Base-by-base conservation (phyloP, 768 basidiomycete species). In the Gelatoporia subvermispora region DNA sequence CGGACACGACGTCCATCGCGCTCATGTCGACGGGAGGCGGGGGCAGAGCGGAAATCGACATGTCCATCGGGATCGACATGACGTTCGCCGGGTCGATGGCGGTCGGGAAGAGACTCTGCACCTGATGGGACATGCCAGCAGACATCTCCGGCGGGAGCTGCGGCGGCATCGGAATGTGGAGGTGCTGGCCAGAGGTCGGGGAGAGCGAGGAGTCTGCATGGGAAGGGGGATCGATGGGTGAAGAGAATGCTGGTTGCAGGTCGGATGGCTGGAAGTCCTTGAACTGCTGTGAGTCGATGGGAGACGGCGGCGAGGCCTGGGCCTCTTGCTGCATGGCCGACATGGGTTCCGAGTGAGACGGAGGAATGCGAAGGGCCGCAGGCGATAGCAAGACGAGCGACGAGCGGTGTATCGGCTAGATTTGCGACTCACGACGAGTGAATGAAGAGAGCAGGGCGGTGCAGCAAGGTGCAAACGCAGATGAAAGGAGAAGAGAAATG, bases 1-100 rank as follows among this genome's bases (percentile, higher is more conserved):
- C 45, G 28, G 42, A 50, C 4, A 54, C 38, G 31, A 60, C 58
- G 48, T 65, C 62, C 60, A 65, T 63, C 8, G 53, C 46, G 31
- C 49, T 13, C 25, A 58, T 15, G 43, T 53, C 47, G 16, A 49
- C 48, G 18, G 57, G 3, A n/a, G 54, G 50, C 7, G 53, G 31
- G 22, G 51, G 46, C 7, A 56, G 40, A 36, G 44, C 52, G 31
- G 48, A 40, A 50, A 53, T 63, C 47, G 58, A 48, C 48, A 62
- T 42, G 17, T 59, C 51, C 49, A 62, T 53, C 15, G 58, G 28
- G 18, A 59, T 44, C 22, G 61, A 13, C 17, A 58, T 43, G 15
- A 56, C 28, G n/a, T 52, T 41, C 10, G 58, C 38, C 13, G 55
- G 37, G 35, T 57, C 62, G 4, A 64, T 38, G 9, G 58, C 58